Evolutionary conservation across 768 basidiomycete species (phyloP).

Genomic region (Lactarius indigo): DNA sequence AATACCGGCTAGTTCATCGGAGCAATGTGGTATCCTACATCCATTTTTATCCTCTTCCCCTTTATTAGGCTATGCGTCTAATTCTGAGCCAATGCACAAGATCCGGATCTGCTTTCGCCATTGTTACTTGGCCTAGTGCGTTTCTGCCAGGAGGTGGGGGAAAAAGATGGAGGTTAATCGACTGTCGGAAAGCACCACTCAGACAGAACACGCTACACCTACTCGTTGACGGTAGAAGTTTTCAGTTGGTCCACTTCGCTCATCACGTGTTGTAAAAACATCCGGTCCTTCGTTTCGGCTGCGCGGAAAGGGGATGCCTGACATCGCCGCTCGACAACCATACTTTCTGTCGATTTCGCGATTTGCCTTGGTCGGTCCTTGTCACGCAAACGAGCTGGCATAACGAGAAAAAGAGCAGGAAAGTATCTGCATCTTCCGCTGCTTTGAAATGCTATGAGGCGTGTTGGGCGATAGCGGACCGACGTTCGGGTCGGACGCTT

Average conservation of each 20-base stretch:
- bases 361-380: not conserved
- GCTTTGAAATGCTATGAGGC: not conserved
- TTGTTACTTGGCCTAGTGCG: not conserved
- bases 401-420: not conserved
- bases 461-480: not conserved
- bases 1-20: not conserved
- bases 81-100: not conserved
- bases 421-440: not conserved
- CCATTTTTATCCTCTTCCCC: too few relatives aligned
- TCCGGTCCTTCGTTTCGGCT: not conserved
- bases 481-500: too few relatives aligned
- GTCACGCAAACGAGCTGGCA: not conserved
- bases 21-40: too few relatives aligned
- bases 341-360: not conserved
- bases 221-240: not conserved
- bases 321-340: not conserved
- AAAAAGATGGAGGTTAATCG: not conserved
- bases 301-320: not conserved
- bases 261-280: not conserved
- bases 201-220: not conserved
- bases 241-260: not conserved
- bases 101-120: not conserved
- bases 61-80: not conserved
- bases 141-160: not conserved
- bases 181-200: not conserved